These are phyloP conservation scores for Noccaea caerulescens DNA, from an alignment of 345 rosid genomes.

Conservation along the genomic window DNA sequence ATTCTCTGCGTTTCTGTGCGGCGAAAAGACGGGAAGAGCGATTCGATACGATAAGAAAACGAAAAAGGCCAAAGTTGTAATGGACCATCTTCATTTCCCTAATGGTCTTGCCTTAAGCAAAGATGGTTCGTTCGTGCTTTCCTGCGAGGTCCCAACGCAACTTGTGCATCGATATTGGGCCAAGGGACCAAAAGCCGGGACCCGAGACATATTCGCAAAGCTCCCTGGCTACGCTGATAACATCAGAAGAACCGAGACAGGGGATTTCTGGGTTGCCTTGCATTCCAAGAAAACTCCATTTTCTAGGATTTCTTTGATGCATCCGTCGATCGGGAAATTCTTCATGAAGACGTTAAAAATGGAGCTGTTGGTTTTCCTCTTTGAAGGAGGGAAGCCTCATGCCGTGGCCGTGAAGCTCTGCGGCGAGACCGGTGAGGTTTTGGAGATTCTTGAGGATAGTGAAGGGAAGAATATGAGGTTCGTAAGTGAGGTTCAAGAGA, in stretches of 20 bases:
- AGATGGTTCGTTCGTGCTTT: slow-evolving; percentile 56
- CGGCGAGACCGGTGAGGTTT: slow-evolving; percentile 53
- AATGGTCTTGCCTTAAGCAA: slow-evolving; percentile 79
- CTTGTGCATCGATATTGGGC: slow-evolving; percentile 55
- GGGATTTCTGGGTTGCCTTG: slow-evolving; percentile 70
- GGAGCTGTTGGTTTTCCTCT: slow-evolving; percentile 52
- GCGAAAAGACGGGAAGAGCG: slow-evolving; percentile 66
- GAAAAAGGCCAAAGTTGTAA: slow-evolving; percentile 55
- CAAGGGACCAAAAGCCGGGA: slow-evolving; percentile 48
- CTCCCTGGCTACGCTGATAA: slow-evolving; percentile 70
- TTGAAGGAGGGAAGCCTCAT: slow-evolving; percentile 63
- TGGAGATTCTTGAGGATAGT: slow-evolving; percentile 57
- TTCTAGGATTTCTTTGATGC: slow-evolving; percentile 45
- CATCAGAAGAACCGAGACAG: slow-evolving; percentile 53
- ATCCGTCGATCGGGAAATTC: slow-evolving; percentile 50
- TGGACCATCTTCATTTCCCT: slow-evolving; percentile 58
- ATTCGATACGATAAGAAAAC: slow-evolving; percentile 61
- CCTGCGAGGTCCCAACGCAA: slow-evolving; percentile 51
- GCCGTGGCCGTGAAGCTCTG: slow-evolving; percentile 58
- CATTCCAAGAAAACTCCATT: slow-evolving; percentile 51
- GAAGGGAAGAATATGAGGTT: slow-evolving; percentile 57
- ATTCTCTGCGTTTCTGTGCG: slow-evolving; percentile 44
- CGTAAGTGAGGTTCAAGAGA: slow-evolving; percentile 72
- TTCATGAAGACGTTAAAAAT: slow-evolving; percentile 47
- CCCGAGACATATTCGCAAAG: slow-evolving; percentile 49